Evolutionary conservation across 176 grass and related monocot species (phyloP).

Genomic region (Rhynchospora tenuis): DNA sequence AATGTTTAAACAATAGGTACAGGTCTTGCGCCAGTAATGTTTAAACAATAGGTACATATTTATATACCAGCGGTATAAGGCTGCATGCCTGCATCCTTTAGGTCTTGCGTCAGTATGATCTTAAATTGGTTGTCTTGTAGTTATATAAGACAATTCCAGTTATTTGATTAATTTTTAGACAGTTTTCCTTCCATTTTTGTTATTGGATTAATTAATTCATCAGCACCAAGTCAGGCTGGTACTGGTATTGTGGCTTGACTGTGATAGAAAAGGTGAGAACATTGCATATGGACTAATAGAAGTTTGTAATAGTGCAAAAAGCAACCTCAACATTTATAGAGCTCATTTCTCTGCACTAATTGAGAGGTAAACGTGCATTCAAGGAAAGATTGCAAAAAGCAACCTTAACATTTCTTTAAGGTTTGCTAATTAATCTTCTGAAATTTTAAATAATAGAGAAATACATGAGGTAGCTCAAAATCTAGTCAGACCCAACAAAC

Average conservation of each 20-base stretch:
- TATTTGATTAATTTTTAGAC: background rate
- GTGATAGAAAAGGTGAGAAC: constrained; percentile 98
- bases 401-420: background rate
- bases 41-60: background rate
- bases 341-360: constrained; percentile 96
- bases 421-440: constrained; percentile 10
- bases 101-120: background rate
- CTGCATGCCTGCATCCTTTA: background rate
- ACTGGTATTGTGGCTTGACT: constrained; percentile 92
- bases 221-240: constrained; percentile 16
- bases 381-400: background rate
- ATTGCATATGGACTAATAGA: constrained; percentile 91
- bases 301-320: constrained; percentile 61
- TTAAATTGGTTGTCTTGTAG: background rate
- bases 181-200: background rate
- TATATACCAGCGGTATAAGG: background rate
- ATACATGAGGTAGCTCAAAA: constrained; percentile 80
- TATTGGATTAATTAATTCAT: background rate
- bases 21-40: too few species aligned
- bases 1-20: too few species aligned
- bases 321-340: constrained; percentile 69
- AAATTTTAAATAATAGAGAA: constrained; percentile 53
- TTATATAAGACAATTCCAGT: background rate
- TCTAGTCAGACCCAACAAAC: constrained; percentile 87
- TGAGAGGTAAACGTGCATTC: constrained; percentile 49